Evolutionary conservation across 2,329 filamentous ascomycete genomes (phyloP).

Genomic region (Didymella segeticola): DNA sequence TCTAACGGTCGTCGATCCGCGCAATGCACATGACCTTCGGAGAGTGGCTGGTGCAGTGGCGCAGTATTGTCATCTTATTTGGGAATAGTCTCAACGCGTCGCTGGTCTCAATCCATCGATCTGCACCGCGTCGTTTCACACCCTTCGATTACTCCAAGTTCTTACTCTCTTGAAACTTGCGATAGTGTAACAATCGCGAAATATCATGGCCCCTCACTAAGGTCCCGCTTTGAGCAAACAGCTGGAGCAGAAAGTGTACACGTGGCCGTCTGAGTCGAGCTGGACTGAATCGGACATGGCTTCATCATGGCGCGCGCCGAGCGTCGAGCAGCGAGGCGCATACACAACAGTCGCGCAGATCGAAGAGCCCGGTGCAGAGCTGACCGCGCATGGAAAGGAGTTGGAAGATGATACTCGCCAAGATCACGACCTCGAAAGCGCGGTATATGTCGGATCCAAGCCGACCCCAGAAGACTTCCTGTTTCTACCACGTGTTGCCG

Average conservation of each 20-base stretch:
- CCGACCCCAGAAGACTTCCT: conserved; percentile 37
- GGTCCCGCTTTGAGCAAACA: not conserved
- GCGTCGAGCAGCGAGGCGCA: conserved; percentile 29
- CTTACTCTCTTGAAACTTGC: not conserved
- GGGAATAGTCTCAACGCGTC: conserved; percentile 1
- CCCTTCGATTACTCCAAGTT: not conserved
- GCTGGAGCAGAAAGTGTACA: not conserved
- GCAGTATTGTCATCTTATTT: conserved; percentile 4
- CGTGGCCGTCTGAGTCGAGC: not conserved
- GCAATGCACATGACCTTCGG: too few relatives aligned
- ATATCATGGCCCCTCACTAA: not conserved
- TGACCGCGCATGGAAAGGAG: conserved; percentile 27
- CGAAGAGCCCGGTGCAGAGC: conserved; percentile 28
- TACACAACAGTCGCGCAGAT: conserved; percentile 44
- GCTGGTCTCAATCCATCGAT: conserved; percentile 13
- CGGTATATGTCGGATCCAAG: conserved; percentile 27
- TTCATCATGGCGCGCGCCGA: conserved; percentile 26
- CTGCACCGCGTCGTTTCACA: conserved; percentile 16
- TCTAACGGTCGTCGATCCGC: too few relatives aligned
- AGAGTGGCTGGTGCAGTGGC: not conserved
- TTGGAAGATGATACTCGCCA: conserved; percentile 5
- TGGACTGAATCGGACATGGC: conserved; percentile 21
- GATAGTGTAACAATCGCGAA: not conserved
- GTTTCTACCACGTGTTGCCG: conserved; percentile 47
- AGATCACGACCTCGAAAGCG: conserved; percentile 5